Conservation (phyloP, 345 rosid species). For the Dimocarpus longan region DNA sequence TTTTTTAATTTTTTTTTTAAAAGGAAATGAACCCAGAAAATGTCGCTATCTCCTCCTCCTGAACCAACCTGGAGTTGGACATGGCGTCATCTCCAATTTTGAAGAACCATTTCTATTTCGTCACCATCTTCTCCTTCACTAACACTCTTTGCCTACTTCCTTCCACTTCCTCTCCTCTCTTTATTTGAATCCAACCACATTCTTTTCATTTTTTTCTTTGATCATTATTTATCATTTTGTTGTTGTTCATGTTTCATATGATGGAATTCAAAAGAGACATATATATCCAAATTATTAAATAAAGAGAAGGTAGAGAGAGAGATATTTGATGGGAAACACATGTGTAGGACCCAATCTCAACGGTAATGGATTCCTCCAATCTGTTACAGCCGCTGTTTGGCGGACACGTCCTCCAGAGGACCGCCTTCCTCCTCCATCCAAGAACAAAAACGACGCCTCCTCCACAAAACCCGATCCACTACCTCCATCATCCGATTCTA, state of each 20-base stretch:
- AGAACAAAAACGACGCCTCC: constrained; percentile 21
- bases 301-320: constrained; percentile 11
- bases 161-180: not conserved
- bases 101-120: not conserved
- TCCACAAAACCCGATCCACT: not conserved
- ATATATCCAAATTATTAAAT: constrained; percentile 11
- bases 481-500: not conserved
- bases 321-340: constrained; percentile 77
- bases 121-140: too few species aligned
- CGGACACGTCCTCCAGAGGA: constrained; percentile 57
- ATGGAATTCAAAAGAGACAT: not conserved
- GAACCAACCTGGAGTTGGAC: not conserved
- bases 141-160: not conserved
- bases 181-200: too few species aligned
- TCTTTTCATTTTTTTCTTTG: too few species aligned
- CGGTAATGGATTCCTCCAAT: constrained; percentile 68
- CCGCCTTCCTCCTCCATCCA: constrained; percentile 42
- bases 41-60: not conserved
- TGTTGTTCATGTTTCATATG: not conserved
- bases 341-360: constrained; percentile 84
- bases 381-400: constrained; percentile 85
- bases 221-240: too few species aligned
- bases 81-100: not conserved
- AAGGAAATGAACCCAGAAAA: not conserved
- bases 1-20: too few species aligned